Conservation (phyloP, 2,329 filamentous ascomycete species). For the Leptoxyphium fumago region DNA sequence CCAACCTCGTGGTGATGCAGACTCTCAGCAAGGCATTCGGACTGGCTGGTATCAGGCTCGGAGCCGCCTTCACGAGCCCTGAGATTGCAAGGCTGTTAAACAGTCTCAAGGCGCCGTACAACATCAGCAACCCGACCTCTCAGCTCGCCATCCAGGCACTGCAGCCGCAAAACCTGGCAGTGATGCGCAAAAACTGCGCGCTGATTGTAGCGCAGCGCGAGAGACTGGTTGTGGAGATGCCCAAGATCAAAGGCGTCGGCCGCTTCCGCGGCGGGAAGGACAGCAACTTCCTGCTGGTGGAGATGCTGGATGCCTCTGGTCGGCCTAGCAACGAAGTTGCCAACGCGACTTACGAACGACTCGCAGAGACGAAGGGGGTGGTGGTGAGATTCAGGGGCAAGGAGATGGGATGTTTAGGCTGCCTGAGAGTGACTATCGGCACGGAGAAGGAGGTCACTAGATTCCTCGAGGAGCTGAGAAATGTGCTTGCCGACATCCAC, state of each 20-base stretch:
- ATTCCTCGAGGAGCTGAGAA: conserved; percentile 54
- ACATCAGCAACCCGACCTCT: conserved; percentile 78
- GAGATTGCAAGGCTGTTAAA: conserved; percentile 71
- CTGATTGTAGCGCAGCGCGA: conserved; percentile 62
- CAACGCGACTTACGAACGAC: conserved; percentile 62
- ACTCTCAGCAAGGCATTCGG: conserved; percentile 97
- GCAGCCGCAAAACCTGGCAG: conserved; percentile 47
- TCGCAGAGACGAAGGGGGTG: conserved; percentile 77
- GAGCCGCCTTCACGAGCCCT: conserved; percentile 64
- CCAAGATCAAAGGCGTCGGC: conserved; percentile 63
- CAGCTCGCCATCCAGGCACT: conserved; percentile 65
- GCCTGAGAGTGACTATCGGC: conserved; percentile 80
- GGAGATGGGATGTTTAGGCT: conserved; percentile 78
- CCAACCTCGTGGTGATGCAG: conserved; percentile 95
- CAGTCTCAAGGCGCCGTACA: conserved; percentile 90
- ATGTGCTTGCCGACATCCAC: conserved; percentile 35
- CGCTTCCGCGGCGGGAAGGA: conserved; percentile 63
- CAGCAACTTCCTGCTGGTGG: conserved; percentile 82
- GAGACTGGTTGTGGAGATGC: conserved; percentile 59
- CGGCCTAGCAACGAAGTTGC: conserved; percentile 68
- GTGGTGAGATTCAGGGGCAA: conserved; percentile 89
- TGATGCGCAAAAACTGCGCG: conserved; percentile 58
- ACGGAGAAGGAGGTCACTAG: conserved; percentile 73
- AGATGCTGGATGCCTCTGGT: conserved; percentile 62
- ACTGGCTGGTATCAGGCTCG: conserved; percentile 81